phyloP scores from a whole-genome alignment of 352 stramenopile genomes.

The Globisporangium orthogonon region DNA sequence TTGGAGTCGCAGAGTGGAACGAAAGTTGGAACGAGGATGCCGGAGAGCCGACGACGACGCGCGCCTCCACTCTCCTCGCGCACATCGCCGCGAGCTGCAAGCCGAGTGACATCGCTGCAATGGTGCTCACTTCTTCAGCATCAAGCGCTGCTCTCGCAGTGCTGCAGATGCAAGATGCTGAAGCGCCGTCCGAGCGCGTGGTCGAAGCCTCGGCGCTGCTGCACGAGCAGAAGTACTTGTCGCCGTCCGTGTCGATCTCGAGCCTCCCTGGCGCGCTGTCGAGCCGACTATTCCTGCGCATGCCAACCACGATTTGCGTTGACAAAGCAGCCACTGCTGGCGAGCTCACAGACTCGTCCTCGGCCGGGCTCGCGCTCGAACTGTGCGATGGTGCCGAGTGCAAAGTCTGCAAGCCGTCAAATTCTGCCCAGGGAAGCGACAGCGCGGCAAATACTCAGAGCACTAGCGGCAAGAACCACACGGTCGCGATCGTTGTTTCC shows the following conservation, averaged over 20 bases:
- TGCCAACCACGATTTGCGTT: slow-evolving; percentile 18
- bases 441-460: neutral
- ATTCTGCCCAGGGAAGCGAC: neutral
- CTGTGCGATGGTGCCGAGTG: slow-evolving; percentile 15
- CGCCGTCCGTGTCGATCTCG: slow-evolving; percentile 5
- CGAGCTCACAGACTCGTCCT: neutral
- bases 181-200: slow-evolving; percentile 12
- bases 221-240: slow-evolving; percentile 11
- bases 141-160: slow-evolving; percentile 7
- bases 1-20: slow-evolving; percentile 25
- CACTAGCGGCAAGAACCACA: slow-evolving; percentile 13
- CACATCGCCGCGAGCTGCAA: slow-evolving; percentile 10
- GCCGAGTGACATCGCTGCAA: slow-evolving; percentile 21
- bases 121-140: slow-evolving; percentile 21
- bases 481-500: slow-evolving; percentile 30
- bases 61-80: neutral
- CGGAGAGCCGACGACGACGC: neutral
- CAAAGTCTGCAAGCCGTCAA: slow-evolving; percentile 10
- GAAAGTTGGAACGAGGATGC: slow-evolving; percentile 12
- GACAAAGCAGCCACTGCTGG: slow-evolving; percentile 15
- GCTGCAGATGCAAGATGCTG: slow-evolving; percentile 8
- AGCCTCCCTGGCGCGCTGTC: slow-evolving; percentile 7
- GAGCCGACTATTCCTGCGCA: slow-evolving; percentile 24
- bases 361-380: slow-evolving; percentile 14
- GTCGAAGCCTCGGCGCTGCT: slow-evolving; percentile 10